These are phyloP conservation scores for Eucalyptus sp. DNA, from an alignment of 345 rosid species.

Conservation along the genomic window DNA sequence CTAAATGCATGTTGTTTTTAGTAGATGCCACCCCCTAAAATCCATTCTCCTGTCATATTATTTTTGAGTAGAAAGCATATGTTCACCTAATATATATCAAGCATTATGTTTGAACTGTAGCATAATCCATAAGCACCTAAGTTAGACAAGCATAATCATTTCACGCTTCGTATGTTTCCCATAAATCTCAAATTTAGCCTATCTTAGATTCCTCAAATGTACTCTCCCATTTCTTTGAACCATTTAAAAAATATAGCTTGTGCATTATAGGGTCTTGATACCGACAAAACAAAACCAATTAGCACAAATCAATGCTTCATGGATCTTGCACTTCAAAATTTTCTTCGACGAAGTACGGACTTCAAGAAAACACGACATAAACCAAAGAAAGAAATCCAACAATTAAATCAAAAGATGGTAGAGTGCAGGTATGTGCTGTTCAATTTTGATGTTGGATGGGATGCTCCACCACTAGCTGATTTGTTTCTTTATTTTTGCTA, in stretches of 20 bases:
- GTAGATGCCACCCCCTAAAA: background rate
- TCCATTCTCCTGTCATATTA: background rate
- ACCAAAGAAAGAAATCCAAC: background rate
- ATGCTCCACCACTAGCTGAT: background rate
- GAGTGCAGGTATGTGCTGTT: background rate
- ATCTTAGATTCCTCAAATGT: background rate
- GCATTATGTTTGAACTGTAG: too few relatives aligned
- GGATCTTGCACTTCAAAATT: background rate
- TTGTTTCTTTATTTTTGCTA: background rate
- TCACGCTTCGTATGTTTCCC: too few relatives aligned
- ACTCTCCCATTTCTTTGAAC: background rate
- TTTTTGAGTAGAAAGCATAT: background rate
- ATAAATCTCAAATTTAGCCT: background rate
- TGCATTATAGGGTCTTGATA: background rate
- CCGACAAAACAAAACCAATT: background rate
- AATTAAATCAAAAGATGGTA: background rate
- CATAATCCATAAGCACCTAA: background rate
- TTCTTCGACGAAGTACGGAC: background rate
- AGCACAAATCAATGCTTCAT: background rate
- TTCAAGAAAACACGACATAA: background rate
- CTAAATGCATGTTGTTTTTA: accelerated
- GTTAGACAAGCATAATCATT: background rate
- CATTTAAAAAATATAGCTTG: background rate
- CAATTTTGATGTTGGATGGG: background rate
- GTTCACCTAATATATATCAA: background rate